Base-by-base conservation (phyloP, 1,284 basidiomycete species). In the Coniophora puteana region DNA sequence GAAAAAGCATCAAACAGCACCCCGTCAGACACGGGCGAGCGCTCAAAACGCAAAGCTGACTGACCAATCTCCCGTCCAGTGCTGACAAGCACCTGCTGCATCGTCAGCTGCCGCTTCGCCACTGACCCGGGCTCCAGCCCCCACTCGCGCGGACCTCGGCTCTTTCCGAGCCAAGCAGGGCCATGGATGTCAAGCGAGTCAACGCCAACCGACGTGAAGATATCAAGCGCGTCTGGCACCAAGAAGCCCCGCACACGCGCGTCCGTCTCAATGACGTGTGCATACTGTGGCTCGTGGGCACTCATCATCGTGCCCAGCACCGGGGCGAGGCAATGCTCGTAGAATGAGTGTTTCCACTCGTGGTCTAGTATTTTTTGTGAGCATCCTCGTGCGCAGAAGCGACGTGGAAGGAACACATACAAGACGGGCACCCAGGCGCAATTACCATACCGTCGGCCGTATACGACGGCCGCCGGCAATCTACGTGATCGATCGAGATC, bases 331-430 rank as follows among this genome's bases (percentile, higher is more conserved):
- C 83, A 85, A 29, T 78, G 59, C 18, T 77, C 71, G 49, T 80
- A 76, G 57, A 86, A 87, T 1, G 69, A 62, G 48, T 83, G 82
- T 52, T 87, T 87, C 83, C 83, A 87, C 47, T 82, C 72, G 46
- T 79, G 79, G 54, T 85, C 83, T 86, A 51, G n/a, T n/a, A n/a
- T n/a, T n/a, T n/a, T n/a, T n/a, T n/a, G n/a, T n/a, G n/a, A n/a
- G n/a, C n/a, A n/a, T n/a, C n/a, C n/a, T n/a, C n/a, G n/a, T n/a
- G n/a, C n/a, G n/a, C n/a, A n/a, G n/a, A n/a, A n/a, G n/a, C n/a
- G n/a, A n/a, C n/a, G n/a, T n/a, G n/a, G n/a, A n/a, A n/a, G 24
- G 23, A 23, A 33, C 14, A 67, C 83, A 54, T 58, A 88, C 86
- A 89, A 29, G 74, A 66, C 50, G 82, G 77, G 47, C 83, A 78